These are phyloP conservation scores for Crithidia acanthocephali DNA, from an alignment of 208 protist species.

Conservation along the genomic window DNA sequence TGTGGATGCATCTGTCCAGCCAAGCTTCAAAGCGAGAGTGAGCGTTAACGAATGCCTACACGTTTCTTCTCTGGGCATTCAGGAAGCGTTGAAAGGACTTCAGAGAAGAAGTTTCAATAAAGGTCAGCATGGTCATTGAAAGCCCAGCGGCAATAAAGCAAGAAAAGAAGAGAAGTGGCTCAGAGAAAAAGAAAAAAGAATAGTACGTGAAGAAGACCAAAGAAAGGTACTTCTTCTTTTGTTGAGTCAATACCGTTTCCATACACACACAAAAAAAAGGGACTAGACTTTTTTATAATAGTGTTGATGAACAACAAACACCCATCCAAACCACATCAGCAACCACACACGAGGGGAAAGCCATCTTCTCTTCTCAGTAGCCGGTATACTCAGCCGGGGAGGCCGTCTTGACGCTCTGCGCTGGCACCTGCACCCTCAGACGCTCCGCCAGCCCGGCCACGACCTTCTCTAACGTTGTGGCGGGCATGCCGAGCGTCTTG, in stretches of 20 bases:
- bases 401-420: not conserved
- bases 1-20: too few species aligned
- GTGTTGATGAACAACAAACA: too few species aligned
- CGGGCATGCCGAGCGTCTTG: slow-evolving; percentile 16
- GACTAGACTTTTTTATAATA: too few species aligned
- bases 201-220: slow-evolving; percentile 9
- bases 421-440: slow-evolving; percentile 8
- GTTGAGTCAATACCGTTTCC: too few species aligned
- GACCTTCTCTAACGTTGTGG: slow-evolving; percentile 18
- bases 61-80: not conserved
- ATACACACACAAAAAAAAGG: too few species aligned
- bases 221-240: not conserved
- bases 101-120: not conserved
- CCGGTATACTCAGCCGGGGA: slow-evolving; percentile 18
- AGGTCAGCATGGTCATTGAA: not conserved
- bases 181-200: not conserved
- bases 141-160: not conserved
- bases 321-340: too few species aligned
- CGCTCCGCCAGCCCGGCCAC: slow-evolving; percentile 14
- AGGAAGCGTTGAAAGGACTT: too few species aligned
- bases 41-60: too few species aligned
- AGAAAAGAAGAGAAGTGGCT: slow-evolving; percentile 13
- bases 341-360: too few species aligned
- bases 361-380: slow-evolving; percentile 18
- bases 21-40: not conserved